Conservation (phyloP, 1,284 basidiomycete species). For the Xanthoconium separans region DNA sequence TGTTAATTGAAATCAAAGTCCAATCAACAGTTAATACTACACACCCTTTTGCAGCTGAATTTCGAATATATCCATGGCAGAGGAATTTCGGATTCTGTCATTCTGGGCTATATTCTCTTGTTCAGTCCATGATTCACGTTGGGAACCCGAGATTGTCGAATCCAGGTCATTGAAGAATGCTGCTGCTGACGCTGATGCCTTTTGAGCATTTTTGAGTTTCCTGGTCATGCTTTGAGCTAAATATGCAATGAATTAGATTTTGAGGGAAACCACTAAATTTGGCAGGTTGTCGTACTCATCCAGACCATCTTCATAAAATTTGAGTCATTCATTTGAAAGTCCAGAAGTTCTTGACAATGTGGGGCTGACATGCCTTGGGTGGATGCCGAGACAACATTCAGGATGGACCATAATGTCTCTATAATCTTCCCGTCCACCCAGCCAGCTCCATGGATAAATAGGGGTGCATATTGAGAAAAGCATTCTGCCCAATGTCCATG, state of each 20-base stretch:
- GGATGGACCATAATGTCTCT: conserved; percentile 5
- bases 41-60: background rate
- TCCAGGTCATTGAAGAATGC: background rate
- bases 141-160: background rate
- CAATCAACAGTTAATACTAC: no score
- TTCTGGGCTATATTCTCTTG: background rate
- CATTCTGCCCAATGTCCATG: conserved; percentile 9
- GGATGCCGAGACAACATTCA: conserved; percentile 1
- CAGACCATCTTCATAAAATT: conserved; percentile 15
- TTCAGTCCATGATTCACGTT: background rate
- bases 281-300: background rate
- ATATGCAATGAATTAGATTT: no score
- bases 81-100: background rate
- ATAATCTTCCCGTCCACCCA: background rate
- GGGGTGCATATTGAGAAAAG: background rate
- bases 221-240: background rate
- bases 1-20: background rate
- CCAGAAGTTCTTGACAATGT: background rate
- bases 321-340: conserved; percentile 13
- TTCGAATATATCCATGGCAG: background rate
- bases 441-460: background rate
- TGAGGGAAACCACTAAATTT: no score
- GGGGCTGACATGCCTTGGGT: conserved; percentile 2
- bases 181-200: background rate
- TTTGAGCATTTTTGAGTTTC: background rate